Evolutionary conservation across 129 eudicot species (phyloP), one percentile per base, ranked within the genome.

Genomic region (Flaveria bidentis): DNA sequence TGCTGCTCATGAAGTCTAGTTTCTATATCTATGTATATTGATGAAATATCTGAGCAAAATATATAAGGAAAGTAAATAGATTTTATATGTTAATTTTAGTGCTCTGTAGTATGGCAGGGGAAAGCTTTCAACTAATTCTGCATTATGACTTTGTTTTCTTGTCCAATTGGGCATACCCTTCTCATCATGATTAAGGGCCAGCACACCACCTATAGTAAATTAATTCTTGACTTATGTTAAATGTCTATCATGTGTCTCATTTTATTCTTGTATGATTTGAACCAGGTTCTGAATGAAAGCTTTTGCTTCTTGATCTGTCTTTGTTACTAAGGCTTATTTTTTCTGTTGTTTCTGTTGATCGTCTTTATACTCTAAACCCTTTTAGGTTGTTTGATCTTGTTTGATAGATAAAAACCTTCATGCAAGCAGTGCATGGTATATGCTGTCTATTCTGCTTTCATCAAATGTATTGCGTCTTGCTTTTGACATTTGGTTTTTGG

Each of bases 391-490:
- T n/a, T 46, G 33, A 26, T 62, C 36, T 74, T 62, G 18, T 36
- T 65, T 65, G 70, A 65, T 65, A 65, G 25, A 65, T 36, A 9
- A 47, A 47, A 9, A 30, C 39, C 39, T 28, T 75, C 63, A 75
- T 63, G 62, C 68, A 23, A 42, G 41, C 42, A 57, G 39, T 42
- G 65, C 69, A 23, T 74, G 25, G 67, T 14, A 47, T 63, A 13
- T 63, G 72, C 8, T 41, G 55, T 6, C 23, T 73, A 14, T 57
- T 16, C 79, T 75, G 51, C 52, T 75, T 51, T 47, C 9, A 49
- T 75, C 51, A 75, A 47, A 75, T 75, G 22, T 75, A 61, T 63
- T n/a, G 50, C 62, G 26, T 63, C 25, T 63, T 49, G 72, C 53
- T 64, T 61, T 26, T 75, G 72, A 75, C n/a, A 30, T 30, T 74